phyloP scores from a whole-genome alignment of 306 rosid genomes.

The Dicorynia guianensis region DNA sequence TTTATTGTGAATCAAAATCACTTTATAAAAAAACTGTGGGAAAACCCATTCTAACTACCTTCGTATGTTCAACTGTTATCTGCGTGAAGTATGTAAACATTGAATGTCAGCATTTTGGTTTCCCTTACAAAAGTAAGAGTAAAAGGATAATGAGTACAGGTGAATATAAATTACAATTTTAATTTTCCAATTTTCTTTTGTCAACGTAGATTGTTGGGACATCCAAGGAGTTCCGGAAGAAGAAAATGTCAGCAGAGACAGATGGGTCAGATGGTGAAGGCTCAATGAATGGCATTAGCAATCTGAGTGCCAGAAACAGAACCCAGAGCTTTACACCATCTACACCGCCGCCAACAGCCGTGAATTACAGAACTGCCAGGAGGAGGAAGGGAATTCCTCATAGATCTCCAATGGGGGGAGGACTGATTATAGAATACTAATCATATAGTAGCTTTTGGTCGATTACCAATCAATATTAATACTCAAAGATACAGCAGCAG shows the following conservation, averaged over 20 bases:
- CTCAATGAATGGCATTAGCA: conserved; percentile 53
- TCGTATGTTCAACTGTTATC: not conserved
- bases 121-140: conserved; percentile 32
- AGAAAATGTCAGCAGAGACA: conserved; percentile 40
- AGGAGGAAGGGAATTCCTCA: conserved; percentile 78
- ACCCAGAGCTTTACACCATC: conserved; percentile 71
- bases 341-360: conserved; percentile 71
- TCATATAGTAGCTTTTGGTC: conserved; percentile 37
- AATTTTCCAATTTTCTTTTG: conserved; percentile 30
- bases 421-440: conserved; percentile 60
- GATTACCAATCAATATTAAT: conserved; percentile 43
- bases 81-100: conserved; percentile 37
- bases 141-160: conserved; percentile 26
- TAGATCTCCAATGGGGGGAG: conserved; percentile 77
- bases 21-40: too few relatives aligned
- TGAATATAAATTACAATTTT: conserved; percentile 21
- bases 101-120: conserved; percentile 13
- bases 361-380: conserved; percentile 58
- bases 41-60: not conserved
- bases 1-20: too few relatives aligned
- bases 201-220: conserved; percentile 61
- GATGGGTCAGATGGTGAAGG: conserved; percentile 63
- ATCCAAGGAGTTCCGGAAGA: conserved; percentile 60
- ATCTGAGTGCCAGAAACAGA: conserved; percentile 44
- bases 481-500: conserved; percentile 41